Evolutionary conservation across 2,329 filamentous ascomycete genomes (phyloP).

Genomic region (Fonsecaea monophora): DNA sequence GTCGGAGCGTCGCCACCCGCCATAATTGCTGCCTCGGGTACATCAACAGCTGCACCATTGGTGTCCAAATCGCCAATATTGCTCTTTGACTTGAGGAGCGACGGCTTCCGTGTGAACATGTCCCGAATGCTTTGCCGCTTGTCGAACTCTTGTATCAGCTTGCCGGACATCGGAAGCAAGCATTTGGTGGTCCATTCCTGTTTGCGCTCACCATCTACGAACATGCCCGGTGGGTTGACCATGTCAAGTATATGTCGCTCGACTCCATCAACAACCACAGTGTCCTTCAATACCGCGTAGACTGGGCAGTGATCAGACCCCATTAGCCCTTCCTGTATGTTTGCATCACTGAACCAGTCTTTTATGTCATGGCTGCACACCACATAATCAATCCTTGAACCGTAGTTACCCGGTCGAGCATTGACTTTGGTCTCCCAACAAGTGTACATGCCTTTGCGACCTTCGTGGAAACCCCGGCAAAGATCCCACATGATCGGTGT

Average conservation of each 20-base stretch:
- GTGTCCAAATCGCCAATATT: conserved; percentile 12
- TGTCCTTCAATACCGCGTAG: conserved; percentile 74
- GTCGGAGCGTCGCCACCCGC: not conserved
- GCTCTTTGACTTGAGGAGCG: conserved; percentile 34
- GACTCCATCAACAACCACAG: conserved; percentile 59
- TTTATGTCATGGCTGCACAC: conserved; percentile 81
- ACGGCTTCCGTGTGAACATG: conserved; percentile 77
- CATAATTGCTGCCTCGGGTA: not conserved
- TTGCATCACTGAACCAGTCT: conserved; percentile 76
- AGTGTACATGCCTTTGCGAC: conserved; percentile 89
- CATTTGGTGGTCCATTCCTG: conserved; percentile 72
- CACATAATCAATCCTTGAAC: conserved; percentile 91
- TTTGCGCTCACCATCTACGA: conserved; percentile 69
- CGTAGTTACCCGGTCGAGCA: conserved; percentile 92
- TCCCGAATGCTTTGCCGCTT: conserved; percentile 84
- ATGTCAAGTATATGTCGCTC: conserved; percentile 69
- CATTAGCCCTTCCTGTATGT: conserved; percentile 92
- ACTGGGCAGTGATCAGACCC: conserved; percentile 98
- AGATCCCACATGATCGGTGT: conserved; percentile 80
- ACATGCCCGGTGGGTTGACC: conserved; percentile 78
- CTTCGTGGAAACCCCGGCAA: conserved; percentile 79
- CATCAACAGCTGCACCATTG: not conserved
- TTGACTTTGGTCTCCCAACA: conserved; percentile 97
- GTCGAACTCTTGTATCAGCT: conserved; percentile 85
- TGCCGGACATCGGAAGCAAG: conserved; percentile 76